These are phyloP conservation scores for Cicer chorassanicum DNA, from an alignment of 306 rosid genomes.

Conservation along the genomic window DNA sequence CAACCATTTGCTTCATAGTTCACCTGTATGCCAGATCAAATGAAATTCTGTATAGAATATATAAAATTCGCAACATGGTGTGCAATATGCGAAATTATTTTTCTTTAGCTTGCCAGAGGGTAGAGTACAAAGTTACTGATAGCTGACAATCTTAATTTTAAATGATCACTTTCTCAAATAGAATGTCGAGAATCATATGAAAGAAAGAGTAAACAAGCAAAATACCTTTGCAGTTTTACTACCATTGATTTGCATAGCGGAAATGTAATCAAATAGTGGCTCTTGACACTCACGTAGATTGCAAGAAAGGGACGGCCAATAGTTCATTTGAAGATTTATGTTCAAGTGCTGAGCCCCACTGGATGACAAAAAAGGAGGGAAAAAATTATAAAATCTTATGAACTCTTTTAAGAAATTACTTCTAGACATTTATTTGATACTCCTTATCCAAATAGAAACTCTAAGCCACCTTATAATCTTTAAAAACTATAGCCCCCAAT, in stretches of 20 bases:
- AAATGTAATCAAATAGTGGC: slow-evolving; percentile 76
- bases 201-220: slow-evolving; percentile 31
- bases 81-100: slow-evolving; percentile 7
- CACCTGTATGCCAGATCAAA: slow-evolving; percentile 60
- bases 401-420: slow-evolving; percentile 32
- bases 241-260: slow-evolving; percentile 71
- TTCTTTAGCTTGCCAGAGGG: neutral
- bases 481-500: neutral
- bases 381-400: slow-evolving; percentile 43
- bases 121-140: slow-evolving; percentile 8
- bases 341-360: slow-evolving; percentile 97
- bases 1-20: slow-evolving; percentile 89
- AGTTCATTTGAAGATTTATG: slow-evolving; percentile 95
- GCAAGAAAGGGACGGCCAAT: slow-evolving; percentile 95
- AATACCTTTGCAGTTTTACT: slow-evolving; percentile 86
- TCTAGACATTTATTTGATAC: slow-evolving; percentile 28
- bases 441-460: slow-evolving; percentile 25
- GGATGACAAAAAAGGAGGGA: slow-evolving; percentile 40
- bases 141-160: slow-evolving; percentile 22
- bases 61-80: slow-evolving; percentile 26
- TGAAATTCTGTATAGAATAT: slow-evolving; percentile 28
- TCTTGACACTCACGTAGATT: slow-evolving; percentile 91
- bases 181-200: slow-evolving; percentile 34
- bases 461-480: slow-evolving; percentile 26
- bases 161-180: slow-evolving; percentile 22